Evolutionary conservation across 179 eudicot genomes (phyloP).

Genomic region (Vitellaria paradoxa): DNA sequence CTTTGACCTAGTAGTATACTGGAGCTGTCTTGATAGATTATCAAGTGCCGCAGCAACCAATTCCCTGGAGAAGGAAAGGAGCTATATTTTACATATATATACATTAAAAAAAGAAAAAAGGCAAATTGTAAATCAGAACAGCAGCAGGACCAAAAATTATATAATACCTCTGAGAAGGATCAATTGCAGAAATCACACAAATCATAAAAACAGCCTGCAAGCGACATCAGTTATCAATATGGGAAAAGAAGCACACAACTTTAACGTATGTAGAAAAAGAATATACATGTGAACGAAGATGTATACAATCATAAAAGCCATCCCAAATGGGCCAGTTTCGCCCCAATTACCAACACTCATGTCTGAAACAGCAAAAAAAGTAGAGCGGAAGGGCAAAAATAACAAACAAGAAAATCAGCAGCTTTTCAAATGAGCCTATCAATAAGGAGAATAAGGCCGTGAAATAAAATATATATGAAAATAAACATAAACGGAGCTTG

Average conservation of each 20-base stretch:
- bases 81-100: background rate
- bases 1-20: conserved; percentile 69
- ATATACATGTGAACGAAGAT: background rate
- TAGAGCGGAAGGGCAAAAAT: background rate
- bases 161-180: conserved; percentile 71
- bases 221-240: conserved; percentile 13
- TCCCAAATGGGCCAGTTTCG: background rate
- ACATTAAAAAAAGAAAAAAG: too few species aligned
- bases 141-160: background rate
- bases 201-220: conserved; percentile 87
- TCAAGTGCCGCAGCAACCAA: conserved; percentile 66
- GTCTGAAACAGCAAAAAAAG: background rate
- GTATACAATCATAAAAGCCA: background rate
- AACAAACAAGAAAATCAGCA: background rate
- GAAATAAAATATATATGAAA: background rate
- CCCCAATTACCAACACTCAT: background rate
- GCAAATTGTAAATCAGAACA: background rate
- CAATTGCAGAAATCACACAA: conserved; percentile 73
- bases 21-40: conserved; percentile 68
- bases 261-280: background rate
- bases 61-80: conserved; percentile 51
- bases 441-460: background rate
- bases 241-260: background rate
- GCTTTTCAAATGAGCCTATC: background rate
- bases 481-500: background rate